Percentiles rank a stretch among this genome's conserved stretches.
Evolutionary conservation across 2,329 filamentous ascomycete genomes (phyloP).

Genomic region (Gaeumannomyces sp.): DNA sequence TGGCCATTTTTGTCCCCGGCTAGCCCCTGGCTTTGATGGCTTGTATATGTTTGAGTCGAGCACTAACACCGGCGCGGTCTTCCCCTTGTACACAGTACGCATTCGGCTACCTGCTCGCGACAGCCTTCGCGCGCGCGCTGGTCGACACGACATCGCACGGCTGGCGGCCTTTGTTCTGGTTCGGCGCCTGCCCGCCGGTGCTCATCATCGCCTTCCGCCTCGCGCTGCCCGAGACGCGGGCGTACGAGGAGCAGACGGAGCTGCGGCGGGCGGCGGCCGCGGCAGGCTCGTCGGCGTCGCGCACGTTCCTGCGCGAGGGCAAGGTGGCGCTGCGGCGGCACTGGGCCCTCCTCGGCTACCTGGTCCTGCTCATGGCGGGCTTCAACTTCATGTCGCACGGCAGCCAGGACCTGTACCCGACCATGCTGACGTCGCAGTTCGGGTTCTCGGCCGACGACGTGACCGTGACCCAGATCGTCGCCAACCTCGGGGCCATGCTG

Average conservation of each 20-base stretch:
- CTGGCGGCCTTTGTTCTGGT: slow-evolving; percentile 88
- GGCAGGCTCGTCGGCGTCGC: slow-evolving; percentile 9
- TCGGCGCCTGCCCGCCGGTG: slow-evolving; percentile 73
- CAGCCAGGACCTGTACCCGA: slow-evolving; percentile 41
- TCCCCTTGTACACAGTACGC: slow-evolving; percentile 37
- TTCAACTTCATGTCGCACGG: slow-evolving; percentile 72
- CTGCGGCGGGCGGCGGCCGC: slow-evolving; percentile 39
- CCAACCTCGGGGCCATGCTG: slow-evolving; percentile 63
- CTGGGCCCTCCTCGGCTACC: slow-evolving; percentile 73
- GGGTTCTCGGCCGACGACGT: slow-evolving; percentile 8
- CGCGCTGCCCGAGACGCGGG: slow-evolving; percentile 70
- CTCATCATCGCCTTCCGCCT: slow-evolving; percentile 76
- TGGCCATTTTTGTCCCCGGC: slow-evolving; percentile 31
- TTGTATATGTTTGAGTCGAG: too few species aligned
- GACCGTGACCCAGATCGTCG: slow-evolving; percentile 62
- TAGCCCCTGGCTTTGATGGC: neutral
- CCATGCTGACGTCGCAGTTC: slow-evolving; percentile 42
- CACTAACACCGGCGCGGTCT: too few species aligned
- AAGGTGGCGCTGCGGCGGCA: slow-evolving; percentile 72
- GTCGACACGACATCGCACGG: slow-evolving; percentile 70
- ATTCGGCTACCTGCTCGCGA: slow-evolving; percentile 56
- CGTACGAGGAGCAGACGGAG: slow-evolving; percentile 61
- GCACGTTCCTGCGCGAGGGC: slow-evolving; percentile 63
- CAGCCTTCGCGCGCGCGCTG: slow-evolving; percentile 57
- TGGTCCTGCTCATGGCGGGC: slow-evolving; percentile 81